phyloP scores from a whole-genome alignment of 768 basidiomycete genomes.

The Tylopilus sp. region DNA sequence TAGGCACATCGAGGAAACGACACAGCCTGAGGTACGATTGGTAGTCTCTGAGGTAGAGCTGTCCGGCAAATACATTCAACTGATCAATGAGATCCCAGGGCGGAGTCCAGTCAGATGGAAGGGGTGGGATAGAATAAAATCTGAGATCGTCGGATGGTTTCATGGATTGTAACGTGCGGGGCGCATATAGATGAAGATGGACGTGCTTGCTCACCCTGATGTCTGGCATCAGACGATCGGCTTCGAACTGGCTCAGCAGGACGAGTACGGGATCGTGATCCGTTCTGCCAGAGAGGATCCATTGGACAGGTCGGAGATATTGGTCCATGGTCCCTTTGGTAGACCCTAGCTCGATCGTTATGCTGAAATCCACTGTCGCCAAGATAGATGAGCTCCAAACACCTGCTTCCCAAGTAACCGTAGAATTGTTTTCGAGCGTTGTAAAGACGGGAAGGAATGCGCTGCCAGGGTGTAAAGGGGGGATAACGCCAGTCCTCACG shows the following conservation, averaged over 20 bases:
- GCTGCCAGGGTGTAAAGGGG: too few species aligned
- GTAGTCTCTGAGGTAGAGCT: neutral
- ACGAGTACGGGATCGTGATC: neutral
- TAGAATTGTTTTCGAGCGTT: neutral
- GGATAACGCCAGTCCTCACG: too few species aligned
- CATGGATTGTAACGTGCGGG: neutral
- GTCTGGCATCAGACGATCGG: neutral
- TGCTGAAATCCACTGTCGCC: neutral
- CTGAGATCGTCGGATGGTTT: neutral
- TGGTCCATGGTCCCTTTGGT: neutral
- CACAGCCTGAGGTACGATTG: neutral
- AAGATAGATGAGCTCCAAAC: neutral
- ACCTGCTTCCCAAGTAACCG: neutral
- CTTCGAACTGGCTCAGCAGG: neutral
- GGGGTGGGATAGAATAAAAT: neutral
- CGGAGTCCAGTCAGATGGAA: neutral
- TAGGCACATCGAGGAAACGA: neutral
- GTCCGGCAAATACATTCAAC: neutral
- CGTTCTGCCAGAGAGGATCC: neutral
- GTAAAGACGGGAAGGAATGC: neutral
- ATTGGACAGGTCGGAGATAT: neutral
- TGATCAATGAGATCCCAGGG: neutral
- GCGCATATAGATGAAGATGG: neutral
- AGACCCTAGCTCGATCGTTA: neutral
- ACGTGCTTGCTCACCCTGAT: neutral